Evolutionary conservation across 2,329 filamentous ascomycete genomes (phyloP), one percentile per base, ranked within the genome.

Genomic region (Pseudogymnoascus sp.): DNA sequence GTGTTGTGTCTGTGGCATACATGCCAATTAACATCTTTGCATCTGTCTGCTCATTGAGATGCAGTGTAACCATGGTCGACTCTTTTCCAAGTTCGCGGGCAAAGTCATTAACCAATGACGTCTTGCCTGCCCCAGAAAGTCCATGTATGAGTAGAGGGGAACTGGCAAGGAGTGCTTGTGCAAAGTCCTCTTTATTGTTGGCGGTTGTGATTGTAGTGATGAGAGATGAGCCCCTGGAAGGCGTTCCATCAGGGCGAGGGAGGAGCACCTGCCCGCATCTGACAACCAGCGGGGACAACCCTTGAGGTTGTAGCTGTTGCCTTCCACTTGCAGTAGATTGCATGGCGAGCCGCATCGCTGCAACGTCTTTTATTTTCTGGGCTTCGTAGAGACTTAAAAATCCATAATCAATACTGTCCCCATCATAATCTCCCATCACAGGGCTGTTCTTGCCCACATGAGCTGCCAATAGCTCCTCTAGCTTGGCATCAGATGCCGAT

Each of bases 31-130:
- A 82, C 76, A 95, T 89, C 73, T 99, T 99, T 0, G 92, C 92
- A 73, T 99, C 94, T 2, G 92, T 97, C 73, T 99, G 95, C 73
- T 97, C 94, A 70, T 99, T 99, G 33, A 99, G 78, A 73, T 99
- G 92, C 28, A 99, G 79, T 3, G 92, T 97, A 58, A 99, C 88
- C 84, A 99, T 91, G 61, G 82, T 83, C 5, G 85, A 82, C 19
- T 89, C 82, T 73, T 90, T 90, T 63, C 88, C 89, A 60, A 97
- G 82, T 65, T 87, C 82, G 67, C 82, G 83, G 21, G 92, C 92
- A 62, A 92, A 81, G 70, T 96, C 87, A 64, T 90, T 88, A 12
- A 95, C 83, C 18, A 95, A 74, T 0, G 89, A 85, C 0, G 94
- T 96, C 76, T 99, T 99, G 57, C 94, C 94, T 30, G 88, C 88